These are phyloP conservation scores for Fusarium heterosporum DNA, from an alignment of 2,329 filamentous ascomycete species.

Conservation along the genomic window DNA sequence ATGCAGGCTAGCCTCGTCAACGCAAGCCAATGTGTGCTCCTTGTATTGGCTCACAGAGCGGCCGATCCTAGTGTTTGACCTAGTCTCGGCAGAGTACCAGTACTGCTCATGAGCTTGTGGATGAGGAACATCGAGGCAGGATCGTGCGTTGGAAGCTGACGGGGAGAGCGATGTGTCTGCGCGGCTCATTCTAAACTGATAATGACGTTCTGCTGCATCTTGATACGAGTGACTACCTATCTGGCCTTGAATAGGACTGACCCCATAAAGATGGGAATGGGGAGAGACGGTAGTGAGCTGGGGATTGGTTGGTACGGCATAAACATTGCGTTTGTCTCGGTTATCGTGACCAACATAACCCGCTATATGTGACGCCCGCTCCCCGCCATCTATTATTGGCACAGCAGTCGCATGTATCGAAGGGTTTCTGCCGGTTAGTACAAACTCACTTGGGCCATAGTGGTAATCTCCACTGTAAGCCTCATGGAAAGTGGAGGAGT, in stretches of 20 bases:
- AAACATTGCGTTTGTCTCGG: conserved; percentile 2
- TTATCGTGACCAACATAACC: background rate
- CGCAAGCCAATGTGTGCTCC: conserved; percentile 18
- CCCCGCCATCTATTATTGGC: conserved; percentile 1
- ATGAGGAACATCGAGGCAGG: background rate
- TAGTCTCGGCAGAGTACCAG: conserved; percentile 25
- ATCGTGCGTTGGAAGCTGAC: background rate
- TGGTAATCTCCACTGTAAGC: conserved; percentile 1
- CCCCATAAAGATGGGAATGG: background rate
- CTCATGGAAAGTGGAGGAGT: conserved; percentile 1
- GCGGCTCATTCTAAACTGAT: background rate
- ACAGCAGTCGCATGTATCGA: conserved; percentile 2
- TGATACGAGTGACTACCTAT: conserved; percentile 10
- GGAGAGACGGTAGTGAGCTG: conserved; percentile 7
- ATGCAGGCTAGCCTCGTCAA: background rate
- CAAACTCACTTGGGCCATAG: conserved; percentile 14
- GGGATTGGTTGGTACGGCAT: background rate
- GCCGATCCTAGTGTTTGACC: conserved; percentile 22
- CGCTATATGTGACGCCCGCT: background rate
- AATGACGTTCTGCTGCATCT: background rate
- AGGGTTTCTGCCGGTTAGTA: conserved; percentile 20
- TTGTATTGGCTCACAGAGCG: conserved; percentile 19
- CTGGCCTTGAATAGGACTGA: conserved; percentile 3
- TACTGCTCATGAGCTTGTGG: conserved; percentile 22
- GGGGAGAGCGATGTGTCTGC: background rate